A percentile compares a stretch with the other conserved stretches of the same genome.
These are phyloP conservation scores for Trametes maxima DNA, from an alignment of 768 basidiomycete species.

Conservation along the genomic window DNA sequence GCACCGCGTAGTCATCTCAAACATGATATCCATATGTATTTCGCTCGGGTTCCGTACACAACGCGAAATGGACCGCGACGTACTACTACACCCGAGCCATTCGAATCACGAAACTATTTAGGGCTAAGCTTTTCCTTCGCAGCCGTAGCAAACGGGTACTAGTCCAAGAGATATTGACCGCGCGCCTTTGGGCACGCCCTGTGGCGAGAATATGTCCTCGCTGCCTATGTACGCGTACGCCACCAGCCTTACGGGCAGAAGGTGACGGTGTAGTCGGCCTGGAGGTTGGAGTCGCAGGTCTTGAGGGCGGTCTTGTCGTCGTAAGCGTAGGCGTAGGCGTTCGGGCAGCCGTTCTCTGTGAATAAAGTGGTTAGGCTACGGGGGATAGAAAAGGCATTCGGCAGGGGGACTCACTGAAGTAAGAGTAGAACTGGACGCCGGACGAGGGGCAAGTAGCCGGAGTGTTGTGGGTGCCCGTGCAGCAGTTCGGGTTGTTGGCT, in stretches of 20 bases:
- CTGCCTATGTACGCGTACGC: too few relatives aligned
- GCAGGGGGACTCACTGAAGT: constrained; percentile 45
- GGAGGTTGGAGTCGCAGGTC: constrained; percentile 40
- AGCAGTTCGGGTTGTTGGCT: constrained; percentile 65
- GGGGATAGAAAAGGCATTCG: neutral
- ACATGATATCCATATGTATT: too few relatives aligned
- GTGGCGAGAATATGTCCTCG: too few relatives aligned
- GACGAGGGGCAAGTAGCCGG: constrained; percentile 58
- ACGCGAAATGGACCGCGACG: too few relatives aligned
- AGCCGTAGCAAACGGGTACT: too few relatives aligned
- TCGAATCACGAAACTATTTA: too few relatives aligned
- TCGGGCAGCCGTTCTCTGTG: constrained; percentile 45
- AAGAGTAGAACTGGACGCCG: constrained; percentile 43
- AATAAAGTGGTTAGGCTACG: neutral
- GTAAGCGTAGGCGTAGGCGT: constrained; percentile 53
- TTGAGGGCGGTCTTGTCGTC: constrained; percentile 43
- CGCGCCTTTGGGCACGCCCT: too few relatives aligned
- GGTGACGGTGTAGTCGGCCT: constrained; percentile 47
- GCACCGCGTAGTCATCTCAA: too few relatives aligned
- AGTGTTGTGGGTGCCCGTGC: constrained; percentile 56
- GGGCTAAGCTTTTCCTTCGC: too few relatives aligned
- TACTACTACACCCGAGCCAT: too few relatives aligned
- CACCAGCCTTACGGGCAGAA: constrained; percentile 41
- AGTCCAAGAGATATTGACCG: too few relatives aligned
- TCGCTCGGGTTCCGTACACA: too few relatives aligned